These are phyloP conservation scores for Pythium oligandrum DNA, from an alignment of 352 stramenopile species.

Conservation along the genomic window DNA sequence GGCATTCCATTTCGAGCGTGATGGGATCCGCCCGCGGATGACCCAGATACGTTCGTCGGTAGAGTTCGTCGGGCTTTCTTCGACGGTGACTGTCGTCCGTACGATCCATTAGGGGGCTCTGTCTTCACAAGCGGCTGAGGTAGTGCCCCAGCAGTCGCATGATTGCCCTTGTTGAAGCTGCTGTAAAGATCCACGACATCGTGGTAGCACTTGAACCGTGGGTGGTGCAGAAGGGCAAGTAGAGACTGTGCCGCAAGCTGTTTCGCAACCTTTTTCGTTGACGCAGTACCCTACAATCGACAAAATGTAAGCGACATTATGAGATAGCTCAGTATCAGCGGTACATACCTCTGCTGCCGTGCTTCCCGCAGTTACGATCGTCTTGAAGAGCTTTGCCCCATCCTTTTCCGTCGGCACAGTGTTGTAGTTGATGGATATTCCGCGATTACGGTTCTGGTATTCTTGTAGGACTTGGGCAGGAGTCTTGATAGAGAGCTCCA, in stretches of 20 bases:
- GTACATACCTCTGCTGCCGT: slow-evolving; percentile 56
- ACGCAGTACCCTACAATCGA: slow-evolving; percentile 35
- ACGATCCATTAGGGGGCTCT: not conserved
- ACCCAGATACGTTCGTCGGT: no score
- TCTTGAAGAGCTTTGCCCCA: slow-evolving; percentile 74
- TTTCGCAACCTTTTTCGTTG: slow-evolving; percentile 81
- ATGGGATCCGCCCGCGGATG: no score
- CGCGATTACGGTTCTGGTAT: slow-evolving; percentile 78
- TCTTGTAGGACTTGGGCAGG: slow-evolving; percentile 83
- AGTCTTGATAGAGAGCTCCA: slow-evolving; percentile 77
- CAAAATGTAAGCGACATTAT: not conserved
- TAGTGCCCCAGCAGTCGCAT: slow-evolving; percentile 17
- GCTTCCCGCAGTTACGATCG: slow-evolving; percentile 63
- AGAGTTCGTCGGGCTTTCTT: slow-evolving; percentile 15
- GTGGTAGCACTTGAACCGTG: slow-evolving; percentile 38
- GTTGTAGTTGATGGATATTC: slow-evolving; percentile 81
- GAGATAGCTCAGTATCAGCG: no score
- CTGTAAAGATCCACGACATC: slow-evolving; percentile 76
- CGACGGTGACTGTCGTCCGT: slow-evolving; percentile 1
- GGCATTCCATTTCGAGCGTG: no score
- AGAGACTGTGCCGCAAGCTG: slow-evolving; percentile 71
- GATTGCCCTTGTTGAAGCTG: slow-evolving; percentile 32
- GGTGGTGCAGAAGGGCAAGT: slow-evolving; percentile 59
- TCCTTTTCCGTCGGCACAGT: slow-evolving; percentile 47
- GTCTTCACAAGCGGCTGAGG: slow-evolving; percentile 7